Percentiles rank a stretch among this genome's conserved stretches.
Conservation (phyloP, 2,329 filamentous ascomycete species). For the Penicillium sp. region DNA sequence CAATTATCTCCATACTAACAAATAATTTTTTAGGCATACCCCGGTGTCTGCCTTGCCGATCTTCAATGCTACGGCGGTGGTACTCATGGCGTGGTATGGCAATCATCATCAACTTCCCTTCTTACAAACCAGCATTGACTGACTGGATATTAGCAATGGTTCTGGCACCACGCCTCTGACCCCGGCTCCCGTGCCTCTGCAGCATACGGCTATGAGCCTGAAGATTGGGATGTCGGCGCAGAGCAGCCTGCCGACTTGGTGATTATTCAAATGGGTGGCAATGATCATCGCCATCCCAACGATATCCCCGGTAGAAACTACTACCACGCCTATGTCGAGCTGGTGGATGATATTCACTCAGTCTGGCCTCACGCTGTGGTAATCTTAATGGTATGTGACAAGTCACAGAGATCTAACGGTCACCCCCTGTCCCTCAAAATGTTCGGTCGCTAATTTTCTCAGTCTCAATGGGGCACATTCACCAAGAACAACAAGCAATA, state of each 20-base stretch:
- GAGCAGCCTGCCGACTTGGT: constrained; percentile 42
- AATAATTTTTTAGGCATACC: constrained; percentile 42
- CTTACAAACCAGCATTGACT: constrained; percentile 10
- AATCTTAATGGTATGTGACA: constrained; percentile 37
- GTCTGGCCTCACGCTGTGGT: constrained; percentile 46
- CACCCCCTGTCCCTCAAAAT: neutral
- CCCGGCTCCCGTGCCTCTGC: constrained; percentile 50
- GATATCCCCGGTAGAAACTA: constrained; percentile 43
- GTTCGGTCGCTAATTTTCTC: constrained; percentile 1
- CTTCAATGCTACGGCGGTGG: constrained; percentile 59
- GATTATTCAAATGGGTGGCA: constrained; percentile 51
- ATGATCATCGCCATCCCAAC: constrained; percentile 47
- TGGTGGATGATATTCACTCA: constrained; percentile 44
- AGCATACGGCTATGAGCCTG: constrained; percentile 42
- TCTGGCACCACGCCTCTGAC: constrained; percentile 61
- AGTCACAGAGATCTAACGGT: neutral
- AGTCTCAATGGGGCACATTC: constrained; percentile 60
- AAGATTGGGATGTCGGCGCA: constrained; percentile 28
- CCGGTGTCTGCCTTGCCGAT: constrained; percentile 60
- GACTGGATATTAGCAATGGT: constrained; percentile 42
- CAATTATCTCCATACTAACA: neutral
- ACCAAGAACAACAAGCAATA: constrained; percentile 53
- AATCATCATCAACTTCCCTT: neutral
- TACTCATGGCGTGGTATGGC: constrained; percentile 44
- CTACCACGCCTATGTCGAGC: constrained; percentile 41